phyloP scores from a whole-genome alignment of 2,329 filamentous ascomycete species.

The Hypoxylon sp. region DNA sequence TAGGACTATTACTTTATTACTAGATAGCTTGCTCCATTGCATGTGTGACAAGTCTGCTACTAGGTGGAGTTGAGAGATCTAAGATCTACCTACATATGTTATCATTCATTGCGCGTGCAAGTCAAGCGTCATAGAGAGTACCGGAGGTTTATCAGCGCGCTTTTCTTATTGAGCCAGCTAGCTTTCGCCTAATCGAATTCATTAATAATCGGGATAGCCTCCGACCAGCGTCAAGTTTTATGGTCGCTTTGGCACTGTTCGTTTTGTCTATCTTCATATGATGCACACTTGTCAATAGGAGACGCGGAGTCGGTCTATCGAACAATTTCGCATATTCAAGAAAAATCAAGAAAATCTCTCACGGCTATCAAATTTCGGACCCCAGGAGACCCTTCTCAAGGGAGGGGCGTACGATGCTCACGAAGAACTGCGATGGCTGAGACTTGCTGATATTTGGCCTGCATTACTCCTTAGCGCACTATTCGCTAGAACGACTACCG shows the following conservation, averaged over 20 bases:
- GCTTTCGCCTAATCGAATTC: conserved; percentile 14
- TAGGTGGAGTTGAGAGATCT: conserved; percentile 36
- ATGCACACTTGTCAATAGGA: neutral
- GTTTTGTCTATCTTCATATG: neutral
- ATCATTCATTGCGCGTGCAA: conserved; percentile 36
- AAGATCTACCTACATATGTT: conserved; percentile 39
- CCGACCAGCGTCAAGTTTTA: conserved; percentile 8
- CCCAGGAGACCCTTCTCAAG: neutral
- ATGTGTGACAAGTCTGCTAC: conserved; percentile 16
- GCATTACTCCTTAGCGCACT: conserved; percentile 23
- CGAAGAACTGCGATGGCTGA: conserved; percentile 34
- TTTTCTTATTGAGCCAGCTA: conserved; percentile 21
- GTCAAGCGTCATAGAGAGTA: conserved; percentile 20
- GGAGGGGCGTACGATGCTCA: conserved; percentile 30
- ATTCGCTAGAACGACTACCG: conserved; percentile 22
- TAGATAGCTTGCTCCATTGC: conserved; percentile 10
- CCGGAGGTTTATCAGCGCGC: conserved; percentile 24
- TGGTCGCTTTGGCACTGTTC: conserved; percentile 7
- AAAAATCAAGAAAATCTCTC: conserved; percentile 6
- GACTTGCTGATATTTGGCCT: conserved; percentile 29
- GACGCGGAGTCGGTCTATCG: conserved; percentile 15
- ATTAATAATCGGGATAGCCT: conserved; percentile 26
- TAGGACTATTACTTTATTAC: conserved; percentile 16
- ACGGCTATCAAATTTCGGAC: conserved; percentile 14
- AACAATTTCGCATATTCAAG: conserved; percentile 20